Conservation (phyloP, 1,139 yeast species). For the Taphrina confusa region DNA sequence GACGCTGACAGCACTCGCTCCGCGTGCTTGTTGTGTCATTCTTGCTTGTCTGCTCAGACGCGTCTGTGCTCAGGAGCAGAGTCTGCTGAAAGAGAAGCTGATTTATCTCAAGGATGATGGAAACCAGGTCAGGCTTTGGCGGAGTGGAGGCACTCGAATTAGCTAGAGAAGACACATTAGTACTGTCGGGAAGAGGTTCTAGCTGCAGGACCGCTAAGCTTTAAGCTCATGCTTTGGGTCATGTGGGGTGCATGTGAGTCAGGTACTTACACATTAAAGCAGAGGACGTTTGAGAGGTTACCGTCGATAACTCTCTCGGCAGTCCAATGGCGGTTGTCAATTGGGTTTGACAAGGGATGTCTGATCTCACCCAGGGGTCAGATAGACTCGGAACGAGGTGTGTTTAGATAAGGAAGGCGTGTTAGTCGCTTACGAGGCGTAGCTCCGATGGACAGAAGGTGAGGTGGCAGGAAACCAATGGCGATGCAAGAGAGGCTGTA, state of each 20-base stretch:
- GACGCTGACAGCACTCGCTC: conserved; percentile 14
- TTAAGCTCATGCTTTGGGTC: background rate
- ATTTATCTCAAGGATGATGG: conserved; percentile 34
- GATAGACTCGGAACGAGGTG: too few species aligned
- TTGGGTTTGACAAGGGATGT: background rate
- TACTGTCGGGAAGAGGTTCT: too few species aligned
- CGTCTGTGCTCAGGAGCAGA: background rate
- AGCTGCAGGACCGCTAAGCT: too few species aligned
- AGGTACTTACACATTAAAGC: conserved; percentile 7
- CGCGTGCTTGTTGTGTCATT: background rate
- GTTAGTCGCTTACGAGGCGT: conserved; percentile 4
- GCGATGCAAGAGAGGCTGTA: conserved; percentile 1
- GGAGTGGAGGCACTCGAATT: conserved; percentile 3
- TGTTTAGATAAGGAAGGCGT: too few species aligned
- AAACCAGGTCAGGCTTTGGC: conserved; percentile 9
- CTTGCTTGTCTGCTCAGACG: background rate
- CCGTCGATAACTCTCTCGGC: background rate
- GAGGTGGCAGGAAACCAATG: conserved; percentile 2
- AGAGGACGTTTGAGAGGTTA: conserved; percentile 3
- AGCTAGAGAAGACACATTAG: conserved; percentile 12
- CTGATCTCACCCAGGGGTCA: too few species aligned
- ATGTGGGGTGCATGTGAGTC: background rate
- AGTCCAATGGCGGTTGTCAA: conserved; percentile 9
- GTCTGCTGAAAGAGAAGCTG: conserved; percentile 31
- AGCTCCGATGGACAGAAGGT: background rate